These are phyloP conservation scores for Suzukiozyma palmioleophila DNA, from an alignment of 1,139 yeast species.

Conservation along the genomic window DNA sequence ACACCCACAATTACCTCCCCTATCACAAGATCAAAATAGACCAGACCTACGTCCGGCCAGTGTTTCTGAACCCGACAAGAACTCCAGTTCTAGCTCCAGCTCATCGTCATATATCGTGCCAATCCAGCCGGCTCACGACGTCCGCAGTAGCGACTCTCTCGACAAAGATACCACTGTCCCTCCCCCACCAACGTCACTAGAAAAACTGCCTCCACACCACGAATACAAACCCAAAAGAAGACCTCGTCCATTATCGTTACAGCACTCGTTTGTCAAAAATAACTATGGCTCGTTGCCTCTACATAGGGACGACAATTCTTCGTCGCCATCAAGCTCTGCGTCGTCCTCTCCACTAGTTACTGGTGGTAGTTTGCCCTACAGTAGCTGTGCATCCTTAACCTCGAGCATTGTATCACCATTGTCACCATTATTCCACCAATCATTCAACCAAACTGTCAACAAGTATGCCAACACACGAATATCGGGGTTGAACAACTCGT, in stretches of 20 bases:
- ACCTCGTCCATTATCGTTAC: slow-evolving; percentile 40
- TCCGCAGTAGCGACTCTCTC: slow-evolving; percentile 7
- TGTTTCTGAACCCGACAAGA: neutral
- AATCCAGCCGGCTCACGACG: neutral
- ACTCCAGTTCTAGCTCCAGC: neutral
- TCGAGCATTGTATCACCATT: slow-evolving; percentile 38
- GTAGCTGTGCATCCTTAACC: slow-evolving; percentile 17
- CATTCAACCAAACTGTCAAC: slow-evolving; percentile 23
- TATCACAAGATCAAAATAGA: neutral
- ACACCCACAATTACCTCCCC: slow-evolving; percentile 6
- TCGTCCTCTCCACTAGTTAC: slow-evolving; percentile 12
- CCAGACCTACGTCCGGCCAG: neutral
- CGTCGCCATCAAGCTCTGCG: slow-evolving; percentile 4
- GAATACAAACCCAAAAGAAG: slow-evolving; percentile 37
- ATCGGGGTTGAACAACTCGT: neutral
- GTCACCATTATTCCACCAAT: slow-evolving; percentile 40
- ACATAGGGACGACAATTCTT: slow-evolving; percentile 6
- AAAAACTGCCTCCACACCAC: neutral
- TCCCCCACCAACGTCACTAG: slow-evolving; percentile 4
- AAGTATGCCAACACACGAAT: slow-evolving; percentile 5
- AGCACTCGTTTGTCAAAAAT: slow-evolving; percentile 30
- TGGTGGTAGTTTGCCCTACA: slow-evolving; percentile 4
- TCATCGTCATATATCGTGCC: neutral
- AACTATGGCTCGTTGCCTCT: slow-evolving; percentile 13
- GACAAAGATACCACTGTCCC: slow-evolving; percentile 7